Percentiles rank a stretch among this genome's conserved stretches.
Conservation (phyloP, 495 filamentous ascomycete species). For the Penicillium soppii region DNA sequence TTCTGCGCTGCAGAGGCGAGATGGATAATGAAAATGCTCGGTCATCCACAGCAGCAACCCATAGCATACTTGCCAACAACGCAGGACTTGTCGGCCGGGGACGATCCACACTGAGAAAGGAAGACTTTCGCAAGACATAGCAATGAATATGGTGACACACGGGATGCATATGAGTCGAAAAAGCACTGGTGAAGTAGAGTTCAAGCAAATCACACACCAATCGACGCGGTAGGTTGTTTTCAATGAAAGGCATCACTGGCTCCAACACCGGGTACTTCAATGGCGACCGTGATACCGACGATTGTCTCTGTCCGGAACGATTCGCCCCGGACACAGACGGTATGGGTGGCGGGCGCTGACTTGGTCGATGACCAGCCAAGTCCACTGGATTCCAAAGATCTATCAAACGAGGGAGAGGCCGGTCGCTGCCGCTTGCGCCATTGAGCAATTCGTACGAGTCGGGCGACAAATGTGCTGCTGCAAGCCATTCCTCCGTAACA, state of each 20-base stretch:
- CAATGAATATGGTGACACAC: conserved; percentile 90
- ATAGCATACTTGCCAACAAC: conserved; percentile 89
- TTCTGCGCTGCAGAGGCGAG: conserved; percentile 78
- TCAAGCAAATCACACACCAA: conserved; percentile 85
- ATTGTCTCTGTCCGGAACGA: conserved; percentile 13
- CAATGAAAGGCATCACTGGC: conserved; percentile 76
- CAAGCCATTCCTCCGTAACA: conserved; percentile 42
- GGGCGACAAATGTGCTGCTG: conserved; percentile 38
- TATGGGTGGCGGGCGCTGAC: conserved; percentile 3
- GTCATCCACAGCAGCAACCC: conserved; percentile 90
- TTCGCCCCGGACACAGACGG: conserved; percentile 11
- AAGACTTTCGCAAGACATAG: conserved; percentile 86
- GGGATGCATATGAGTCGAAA: conserved; percentile 81
- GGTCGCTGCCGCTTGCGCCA: conserved; percentile 26
- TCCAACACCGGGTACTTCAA: conserved; percentile 83
- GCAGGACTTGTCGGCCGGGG: conserved; percentile 84
- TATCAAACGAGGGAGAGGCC: conserved; percentile 33
- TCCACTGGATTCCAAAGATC: conserved; percentile 41
- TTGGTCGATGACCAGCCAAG: conserved; percentile 19
- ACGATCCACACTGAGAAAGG: conserved; percentile 76
- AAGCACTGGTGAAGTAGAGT: conserved; percentile 83
- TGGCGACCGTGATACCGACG: conserved; percentile 20
- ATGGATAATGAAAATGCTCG: conserved; percentile 84
- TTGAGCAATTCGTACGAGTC: conserved; percentile 37
- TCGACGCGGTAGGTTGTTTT: conserved; percentile 68